Conservation (phyloP, 208 protist genomes). For the Kentomonas sorsogonicus region DNA sequence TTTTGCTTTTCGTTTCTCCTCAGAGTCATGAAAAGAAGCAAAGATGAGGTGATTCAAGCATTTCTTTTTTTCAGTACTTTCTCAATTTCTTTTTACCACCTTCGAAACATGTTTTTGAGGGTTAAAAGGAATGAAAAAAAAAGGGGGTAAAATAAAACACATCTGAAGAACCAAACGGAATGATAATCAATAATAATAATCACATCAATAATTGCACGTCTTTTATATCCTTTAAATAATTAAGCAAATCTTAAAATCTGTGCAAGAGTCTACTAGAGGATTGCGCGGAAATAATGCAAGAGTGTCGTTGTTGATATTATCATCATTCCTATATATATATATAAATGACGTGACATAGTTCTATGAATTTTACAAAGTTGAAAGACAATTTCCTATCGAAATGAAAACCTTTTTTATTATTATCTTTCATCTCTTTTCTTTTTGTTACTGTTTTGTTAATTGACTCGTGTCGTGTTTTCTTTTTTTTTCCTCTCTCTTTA, state of each 20-base stretch:
- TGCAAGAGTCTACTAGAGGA: no score
- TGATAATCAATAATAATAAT: no score
- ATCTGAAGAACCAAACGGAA: no score
- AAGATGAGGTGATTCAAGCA: no score
- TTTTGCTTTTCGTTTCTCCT: constrained; percentile 1
- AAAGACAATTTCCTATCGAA: background rate
- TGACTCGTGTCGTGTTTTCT: background rate
- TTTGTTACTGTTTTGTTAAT: constrained; percentile 15
- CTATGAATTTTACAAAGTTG: no score
- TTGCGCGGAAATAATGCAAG: no score
- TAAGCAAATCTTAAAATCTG: no score
- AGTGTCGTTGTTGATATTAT: no score
- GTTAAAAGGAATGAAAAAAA: background rate
- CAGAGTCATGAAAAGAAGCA: no score
- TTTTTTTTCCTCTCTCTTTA: constrained; percentile 15
- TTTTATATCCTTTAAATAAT: no score
- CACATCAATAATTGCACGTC: no score
- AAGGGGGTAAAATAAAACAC: no score
- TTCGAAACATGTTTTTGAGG: background rate
- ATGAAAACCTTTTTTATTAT: constrained; percentile 9
- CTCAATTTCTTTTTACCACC: background rate
- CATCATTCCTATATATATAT: background rate
- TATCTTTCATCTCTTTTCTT: constrained; percentile 14
- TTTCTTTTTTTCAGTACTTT: constrained; percentile 9
- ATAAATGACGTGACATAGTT: background rate